These are phyloP conservation scores for Trametes maxima DNA, from an alignment of 768 basidiomycete genomes.

Conservation along the genomic window DNA sequence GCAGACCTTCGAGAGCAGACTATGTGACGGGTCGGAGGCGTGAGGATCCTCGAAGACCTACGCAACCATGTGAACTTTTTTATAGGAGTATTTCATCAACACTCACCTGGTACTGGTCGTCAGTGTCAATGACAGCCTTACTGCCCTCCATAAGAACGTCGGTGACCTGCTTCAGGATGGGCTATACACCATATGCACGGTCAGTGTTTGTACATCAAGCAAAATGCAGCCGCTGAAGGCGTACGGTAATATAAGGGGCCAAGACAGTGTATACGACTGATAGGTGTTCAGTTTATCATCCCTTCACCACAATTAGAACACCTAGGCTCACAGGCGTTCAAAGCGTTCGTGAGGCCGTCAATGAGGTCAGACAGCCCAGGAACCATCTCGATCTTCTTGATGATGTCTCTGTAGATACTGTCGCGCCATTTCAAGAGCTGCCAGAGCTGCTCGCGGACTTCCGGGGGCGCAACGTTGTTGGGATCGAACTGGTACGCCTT, in stretches of 20 bases:
- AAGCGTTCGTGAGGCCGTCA: constrained; percentile 62
- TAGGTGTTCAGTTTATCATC: constrained; percentile 2
- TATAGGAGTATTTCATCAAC: neutral
- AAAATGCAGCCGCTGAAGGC: constrained; percentile 14
- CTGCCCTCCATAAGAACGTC: constrained; percentile 60
- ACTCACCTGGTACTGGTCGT: constrained; percentile 65
- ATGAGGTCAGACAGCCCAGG: constrained; percentile 60
- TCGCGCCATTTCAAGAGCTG: constrained; percentile 67
- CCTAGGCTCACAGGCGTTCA: constrained; percentile 60
- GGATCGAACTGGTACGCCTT: constrained; percentile 68
- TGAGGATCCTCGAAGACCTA: constrained; percentile 67
- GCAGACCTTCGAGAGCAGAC: constrained; percentile 66
- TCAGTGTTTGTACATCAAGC: neutral
- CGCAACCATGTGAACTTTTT: neutral
- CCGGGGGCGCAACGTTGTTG: constrained; percentile 60
- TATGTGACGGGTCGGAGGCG: constrained; percentile 76
- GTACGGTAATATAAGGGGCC: constrained; percentile 63
- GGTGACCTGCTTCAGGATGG: constrained; percentile 61
- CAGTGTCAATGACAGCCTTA: constrained; percentile 67
- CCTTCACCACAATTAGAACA: neutral
- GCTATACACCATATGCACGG: constrained; percentile 39
- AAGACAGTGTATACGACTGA: constrained; percentile 66
- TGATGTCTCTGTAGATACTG: constrained; percentile 52
- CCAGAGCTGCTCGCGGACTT: constrained; percentile 59
- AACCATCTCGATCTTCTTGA: constrained; percentile 62